Evolutionary conservation across 495 filamentous ascomycete genomes (phyloP).

Genomic region (Eremomyces bilateralis): DNA sequence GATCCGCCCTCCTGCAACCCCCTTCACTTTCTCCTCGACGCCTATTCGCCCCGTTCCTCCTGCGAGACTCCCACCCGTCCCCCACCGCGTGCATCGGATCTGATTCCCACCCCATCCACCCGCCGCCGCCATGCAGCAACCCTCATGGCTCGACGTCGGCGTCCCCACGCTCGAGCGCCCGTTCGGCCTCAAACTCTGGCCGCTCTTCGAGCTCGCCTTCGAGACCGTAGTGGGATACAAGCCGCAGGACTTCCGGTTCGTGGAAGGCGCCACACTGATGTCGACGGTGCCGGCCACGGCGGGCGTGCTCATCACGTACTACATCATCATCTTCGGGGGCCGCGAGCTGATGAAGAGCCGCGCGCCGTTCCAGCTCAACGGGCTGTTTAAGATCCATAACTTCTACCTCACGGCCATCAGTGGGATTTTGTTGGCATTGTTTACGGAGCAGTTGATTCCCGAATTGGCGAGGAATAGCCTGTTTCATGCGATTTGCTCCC

Average conservation of each 20-base stretch:
- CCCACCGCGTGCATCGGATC: too few relatives aligned
- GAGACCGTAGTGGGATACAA: conserved; percentile 47
- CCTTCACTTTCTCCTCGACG: too few relatives aligned
- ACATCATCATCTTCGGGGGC: conserved; percentile 54
- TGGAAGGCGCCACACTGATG: conserved; percentile 43
- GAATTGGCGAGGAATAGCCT: conserved; percentile 43
- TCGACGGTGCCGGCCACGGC: conserved; percentile 44
- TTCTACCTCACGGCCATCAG: conserved; percentile 55
- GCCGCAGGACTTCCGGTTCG: conserved; percentile 48
- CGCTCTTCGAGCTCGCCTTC: conserved; percentile 74
- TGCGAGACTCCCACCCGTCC: too few relatives aligned
- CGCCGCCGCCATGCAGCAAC: conserved; percentile 9
- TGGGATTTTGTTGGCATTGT: conserved; percentile 40
- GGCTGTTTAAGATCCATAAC: conserved; percentile 61
- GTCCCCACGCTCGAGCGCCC: conserved; percentile 67
- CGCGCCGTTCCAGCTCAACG: conserved; percentile 41
- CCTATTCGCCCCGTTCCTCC: too few relatives aligned
- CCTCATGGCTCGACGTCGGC: conserved; percentile 18
- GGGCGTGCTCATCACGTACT: conserved; percentile 46
- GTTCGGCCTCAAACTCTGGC: conserved; percentile 84
- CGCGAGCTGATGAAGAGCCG: conserved; percentile 51
- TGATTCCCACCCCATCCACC: too few relatives aligned
- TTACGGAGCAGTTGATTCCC: conserved; percentile 51
- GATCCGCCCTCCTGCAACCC: too few relatives aligned
- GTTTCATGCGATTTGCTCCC: conserved; percentile 50